Evolutionary conservation across 768 basidiomycete genomes (phyloP).

Genomic region (Mycena venus): DNA sequence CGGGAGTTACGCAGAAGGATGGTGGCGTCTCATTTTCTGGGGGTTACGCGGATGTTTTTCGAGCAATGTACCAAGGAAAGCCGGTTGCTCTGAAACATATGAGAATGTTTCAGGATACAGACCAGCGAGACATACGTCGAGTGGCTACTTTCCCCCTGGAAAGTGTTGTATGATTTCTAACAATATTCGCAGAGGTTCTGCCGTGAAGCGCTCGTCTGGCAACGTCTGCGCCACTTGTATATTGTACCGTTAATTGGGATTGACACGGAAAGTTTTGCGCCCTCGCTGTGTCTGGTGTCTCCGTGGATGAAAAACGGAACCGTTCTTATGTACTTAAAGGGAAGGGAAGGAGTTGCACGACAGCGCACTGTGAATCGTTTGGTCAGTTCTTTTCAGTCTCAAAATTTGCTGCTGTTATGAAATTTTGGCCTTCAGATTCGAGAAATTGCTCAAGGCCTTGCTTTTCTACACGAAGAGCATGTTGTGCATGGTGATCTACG

Average conservation of each 20-base stretch:
- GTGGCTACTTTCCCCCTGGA: not conserved
- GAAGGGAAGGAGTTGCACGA: not conserved
- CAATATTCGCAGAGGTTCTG: conserved; percentile 31
- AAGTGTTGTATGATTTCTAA: not conserved
- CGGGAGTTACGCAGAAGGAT: conserved; percentile 14
- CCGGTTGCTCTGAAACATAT: conserved; percentile 25
- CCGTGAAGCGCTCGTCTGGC: conserved; percentile 40
- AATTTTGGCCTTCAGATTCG: conserved; percentile 15
- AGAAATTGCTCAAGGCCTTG: conserved; percentile 33
- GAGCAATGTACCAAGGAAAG: conserved; percentile 10
- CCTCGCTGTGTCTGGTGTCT: conserved; percentile 37
- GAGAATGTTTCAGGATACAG: conserved; percentile 12
- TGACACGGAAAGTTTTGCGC: conserved; percentile 29
- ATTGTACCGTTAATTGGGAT: conserved; percentile 39
- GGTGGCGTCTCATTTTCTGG: not conserved
- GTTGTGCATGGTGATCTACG: conserved; percentile 35
- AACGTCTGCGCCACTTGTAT: conserved; percentile 29
- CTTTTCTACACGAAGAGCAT: conserved; percentile 27
- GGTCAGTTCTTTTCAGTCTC: not conserved
- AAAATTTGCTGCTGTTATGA: not conserved
- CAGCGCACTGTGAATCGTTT: conserved; percentile 15
- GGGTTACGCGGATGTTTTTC: conserved; percentile 16
- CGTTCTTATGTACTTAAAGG: conserved; percentile 32
- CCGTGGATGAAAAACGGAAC: conserved; percentile 45
- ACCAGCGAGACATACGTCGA: conserved; percentile 12